Conservation (phyloP, 1,284 basidiomycete genomes). For the Cryptococcus sp. region DNA sequence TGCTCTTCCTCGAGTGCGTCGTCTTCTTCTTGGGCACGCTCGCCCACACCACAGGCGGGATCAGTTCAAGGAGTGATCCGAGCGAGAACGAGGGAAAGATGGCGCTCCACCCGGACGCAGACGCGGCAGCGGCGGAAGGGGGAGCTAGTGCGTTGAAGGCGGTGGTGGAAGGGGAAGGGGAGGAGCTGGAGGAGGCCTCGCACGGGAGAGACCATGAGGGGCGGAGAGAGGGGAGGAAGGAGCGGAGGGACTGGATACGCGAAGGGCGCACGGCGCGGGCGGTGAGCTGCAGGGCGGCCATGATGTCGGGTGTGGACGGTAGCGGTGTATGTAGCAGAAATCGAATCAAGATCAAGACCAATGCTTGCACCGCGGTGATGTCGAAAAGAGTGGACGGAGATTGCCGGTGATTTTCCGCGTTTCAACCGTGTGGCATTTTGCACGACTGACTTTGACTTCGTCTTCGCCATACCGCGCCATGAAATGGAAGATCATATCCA, state of each 20-base stretch:
- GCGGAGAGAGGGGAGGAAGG: slow-evolving; percentile 10
- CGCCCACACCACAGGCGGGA: slow-evolving; percentile 83
- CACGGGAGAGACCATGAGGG: slow-evolving; percentile 32
- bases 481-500: too few species aligned
- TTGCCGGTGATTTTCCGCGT: too few species aligned
- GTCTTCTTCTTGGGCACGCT: slow-evolving; percentile 88
- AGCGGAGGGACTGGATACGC: not conserved
- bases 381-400: too few species aligned
- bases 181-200: slow-evolving; percentile 23
- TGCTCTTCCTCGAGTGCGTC: slow-evolving; percentile 90
- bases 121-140: slow-evolving; percentile 1
- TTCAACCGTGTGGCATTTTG: too few species aligned
- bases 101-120: slow-evolving; percentile 13
- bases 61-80: slow-evolving; percentile 67
- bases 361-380: too few species aligned
- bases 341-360: too few species aligned
- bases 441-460: too few species aligned
- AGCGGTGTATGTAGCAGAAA: not conserved
- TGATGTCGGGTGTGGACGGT: not conserved
- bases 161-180: slow-evolving; percentile 8
- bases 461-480: too few species aligned
- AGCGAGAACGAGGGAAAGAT: slow-evolving; percentile 26
- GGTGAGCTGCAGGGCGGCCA: not conserved
- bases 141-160: slow-evolving; percentile 10
- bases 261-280: not conserved